These are phyloP conservation scores for Stentor coeruleus DNA, from an alignment of 73 alveolate genomes.

Conservation along the genomic window DNA sequence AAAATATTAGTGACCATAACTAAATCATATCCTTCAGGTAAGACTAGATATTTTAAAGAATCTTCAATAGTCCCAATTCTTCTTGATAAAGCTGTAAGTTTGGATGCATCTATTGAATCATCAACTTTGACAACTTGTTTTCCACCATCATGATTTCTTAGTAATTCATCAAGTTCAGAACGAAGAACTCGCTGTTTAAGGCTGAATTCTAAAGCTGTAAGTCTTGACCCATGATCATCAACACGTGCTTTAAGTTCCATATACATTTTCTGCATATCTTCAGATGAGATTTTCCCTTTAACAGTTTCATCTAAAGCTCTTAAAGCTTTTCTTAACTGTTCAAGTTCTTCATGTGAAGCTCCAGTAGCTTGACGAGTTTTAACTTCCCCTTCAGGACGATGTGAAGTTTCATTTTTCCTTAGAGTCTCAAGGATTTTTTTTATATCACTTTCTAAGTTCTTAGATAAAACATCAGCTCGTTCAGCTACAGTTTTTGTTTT, in stretches of 20 bases:
- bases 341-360: neutral
- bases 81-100: slow-evolving; percentile 5
- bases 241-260: neutral
- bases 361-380: too few relatives aligned
- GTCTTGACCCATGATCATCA: neutral
- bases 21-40: slow-evolving; percentile 3
- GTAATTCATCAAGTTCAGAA: neutral
- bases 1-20: neutral
- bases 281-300: neutral
- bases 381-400: too few relatives aligned
- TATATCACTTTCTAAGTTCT: too few relatives aligned
- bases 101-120: slow-evolving; percentile 10
- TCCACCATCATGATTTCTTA: neutral
- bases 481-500: neutral
- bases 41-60: neutral
- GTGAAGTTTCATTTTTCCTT: too few relatives aligned
- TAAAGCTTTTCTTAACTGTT: neutral
- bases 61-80: slow-evolving; percentile 11
- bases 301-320: neutral
- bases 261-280: neutral
- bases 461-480: too few relatives aligned
- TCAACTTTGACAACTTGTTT: neutral
- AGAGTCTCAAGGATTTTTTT: too few relatives aligned
- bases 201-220: neutral
- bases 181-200: neutral